Conservation (phyloP, 176 grass and related monocot genomes). For the Canna indica region DNA sequence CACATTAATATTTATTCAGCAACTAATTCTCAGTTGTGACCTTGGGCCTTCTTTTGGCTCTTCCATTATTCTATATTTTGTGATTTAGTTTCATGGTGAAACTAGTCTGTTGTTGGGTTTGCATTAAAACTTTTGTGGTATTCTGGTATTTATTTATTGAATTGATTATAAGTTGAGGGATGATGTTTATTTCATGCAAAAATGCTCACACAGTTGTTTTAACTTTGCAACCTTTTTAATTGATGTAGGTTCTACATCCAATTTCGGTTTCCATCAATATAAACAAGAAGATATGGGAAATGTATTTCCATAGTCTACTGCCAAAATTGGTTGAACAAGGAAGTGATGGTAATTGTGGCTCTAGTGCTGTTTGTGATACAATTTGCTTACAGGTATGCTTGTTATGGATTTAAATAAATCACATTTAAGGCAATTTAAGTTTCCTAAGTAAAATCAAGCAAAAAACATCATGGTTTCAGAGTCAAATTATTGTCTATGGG, state of each 20-base stretch:
- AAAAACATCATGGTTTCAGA: neutral
- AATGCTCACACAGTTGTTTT: too few relatives aligned
- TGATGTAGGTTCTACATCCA: conserved; percentile 62
- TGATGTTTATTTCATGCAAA: too few relatives aligned
- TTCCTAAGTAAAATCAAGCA: neutral
- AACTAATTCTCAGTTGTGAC: neutral
- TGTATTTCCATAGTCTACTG: conserved; percentile 85
- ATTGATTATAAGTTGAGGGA: too few relatives aligned
- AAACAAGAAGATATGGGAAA: conserved; percentile 79
- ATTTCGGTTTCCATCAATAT: conserved; percentile 84
- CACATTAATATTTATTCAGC: neutral
- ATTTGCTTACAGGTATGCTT: conserved; percentile 72
- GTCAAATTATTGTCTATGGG: neutral
- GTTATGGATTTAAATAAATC: too few relatives aligned
- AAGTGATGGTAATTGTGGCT: conserved; percentile 84
- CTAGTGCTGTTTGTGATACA: conserved; percentile 79
- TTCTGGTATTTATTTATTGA: too few relatives aligned
- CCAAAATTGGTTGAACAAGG: conserved; percentile 70
- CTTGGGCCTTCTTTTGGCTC: too few relatives aligned
- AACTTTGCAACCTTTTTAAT: too few relatives aligned
- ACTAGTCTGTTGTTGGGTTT: neutral
- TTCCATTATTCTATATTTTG: too few relatives aligned
- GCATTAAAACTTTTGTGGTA: neutral
- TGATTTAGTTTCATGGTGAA: neutral
- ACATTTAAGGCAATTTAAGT: neutral